Evolutionary conservation across 2,329 filamentous ascomycete species (phyloP).

Genomic region (Juglanconis oblonga): DNA sequence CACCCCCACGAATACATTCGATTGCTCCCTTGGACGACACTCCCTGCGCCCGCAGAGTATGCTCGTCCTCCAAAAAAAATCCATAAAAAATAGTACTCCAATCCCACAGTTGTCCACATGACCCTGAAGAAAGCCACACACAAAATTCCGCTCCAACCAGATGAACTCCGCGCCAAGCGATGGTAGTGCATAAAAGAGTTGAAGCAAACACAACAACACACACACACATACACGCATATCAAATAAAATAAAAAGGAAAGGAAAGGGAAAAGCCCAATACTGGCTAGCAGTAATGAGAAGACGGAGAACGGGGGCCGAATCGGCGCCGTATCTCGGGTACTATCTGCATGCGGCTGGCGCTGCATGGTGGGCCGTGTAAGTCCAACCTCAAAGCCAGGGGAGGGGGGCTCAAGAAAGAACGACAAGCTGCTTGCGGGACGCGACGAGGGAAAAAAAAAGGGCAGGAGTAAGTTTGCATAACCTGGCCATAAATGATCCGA

Average conservation of each 20-base stretch:
- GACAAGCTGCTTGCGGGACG: not conserved
- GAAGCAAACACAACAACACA: not conserved
- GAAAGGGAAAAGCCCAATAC: not conserved
- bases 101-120: not conserved
- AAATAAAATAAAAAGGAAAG: not conserved
- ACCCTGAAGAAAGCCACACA: not conserved
- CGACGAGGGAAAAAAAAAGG: not conserved
- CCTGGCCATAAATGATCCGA: not conserved
- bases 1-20: not conserved
- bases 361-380: not conserved
- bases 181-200: constrained; percentile 11
- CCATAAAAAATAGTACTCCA: not conserved
- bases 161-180: constrained; percentile 13
- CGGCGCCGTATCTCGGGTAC: not conserved
- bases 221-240: not conserved
- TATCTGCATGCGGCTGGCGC: constrained; percentile 4
- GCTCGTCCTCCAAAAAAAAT: not conserved
- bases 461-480: not conserved
- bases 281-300: not conserved
- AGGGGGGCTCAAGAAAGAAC: not conserved
- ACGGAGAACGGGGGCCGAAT: not conserved
- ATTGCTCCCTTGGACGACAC: not conserved
- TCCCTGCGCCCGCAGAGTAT: not conserved
- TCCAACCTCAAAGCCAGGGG: not conserved
- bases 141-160: not conserved